Percentiles rank a stretch among this genome's conserved stretches.
phyloP scores from a whole-genome alignment of 2,329 filamentous ascomycete genomes.

The Nannizzia gypsea region DNA sequence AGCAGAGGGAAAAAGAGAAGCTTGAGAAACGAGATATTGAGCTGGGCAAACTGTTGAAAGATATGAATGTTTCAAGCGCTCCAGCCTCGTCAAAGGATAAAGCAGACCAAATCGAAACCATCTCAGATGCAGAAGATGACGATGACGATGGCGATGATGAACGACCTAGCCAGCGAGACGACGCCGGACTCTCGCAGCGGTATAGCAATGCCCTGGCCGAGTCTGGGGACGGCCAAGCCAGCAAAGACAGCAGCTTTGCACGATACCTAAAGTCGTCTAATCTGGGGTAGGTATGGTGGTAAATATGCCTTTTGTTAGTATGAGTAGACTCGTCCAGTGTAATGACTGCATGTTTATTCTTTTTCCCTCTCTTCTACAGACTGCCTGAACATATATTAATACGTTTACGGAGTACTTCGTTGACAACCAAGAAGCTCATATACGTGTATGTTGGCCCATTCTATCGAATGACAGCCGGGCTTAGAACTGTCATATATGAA shows the following conservation, averaged over 20 bases:
- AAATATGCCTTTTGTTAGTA: background rate
- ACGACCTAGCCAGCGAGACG: conserved; percentile 32
- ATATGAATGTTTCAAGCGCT: conserved; percentile 56
- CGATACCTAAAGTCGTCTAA: conserved; percentile 31
- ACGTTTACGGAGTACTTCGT: too few relatives aligned
- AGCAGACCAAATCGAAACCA: conserved; percentile 30
- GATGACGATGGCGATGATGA: conserved; percentile 44
- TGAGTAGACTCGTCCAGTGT: too few relatives aligned
- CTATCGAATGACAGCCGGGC: too few relatives aligned
- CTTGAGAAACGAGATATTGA: conserved; percentile 62
- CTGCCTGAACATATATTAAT: too few relatives aligned
- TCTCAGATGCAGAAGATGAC: conserved; percentile 42
- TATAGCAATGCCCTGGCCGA: conserved; percentile 65
- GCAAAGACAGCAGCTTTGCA: conserved; percentile 41
- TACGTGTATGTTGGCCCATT: too few relatives aligned
- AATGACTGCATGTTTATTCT: background rate
- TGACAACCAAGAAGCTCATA: too few relatives aligned
- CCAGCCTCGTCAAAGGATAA: conserved; percentile 10
- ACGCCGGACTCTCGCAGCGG: conserved; percentile 57
- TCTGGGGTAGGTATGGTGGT: background rate
- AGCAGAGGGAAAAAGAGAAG: conserved; percentile 66
- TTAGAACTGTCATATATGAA: too few relatives aligned
- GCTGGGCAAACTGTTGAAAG: conserved; percentile 85
- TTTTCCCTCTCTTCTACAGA: too few relatives aligned
- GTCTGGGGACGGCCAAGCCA: conserved; percentile 24